Base-by-base conservation (phyloP, 225 moss, liverwort and hornwort species). In the Straminergon stramineum region DNA sequence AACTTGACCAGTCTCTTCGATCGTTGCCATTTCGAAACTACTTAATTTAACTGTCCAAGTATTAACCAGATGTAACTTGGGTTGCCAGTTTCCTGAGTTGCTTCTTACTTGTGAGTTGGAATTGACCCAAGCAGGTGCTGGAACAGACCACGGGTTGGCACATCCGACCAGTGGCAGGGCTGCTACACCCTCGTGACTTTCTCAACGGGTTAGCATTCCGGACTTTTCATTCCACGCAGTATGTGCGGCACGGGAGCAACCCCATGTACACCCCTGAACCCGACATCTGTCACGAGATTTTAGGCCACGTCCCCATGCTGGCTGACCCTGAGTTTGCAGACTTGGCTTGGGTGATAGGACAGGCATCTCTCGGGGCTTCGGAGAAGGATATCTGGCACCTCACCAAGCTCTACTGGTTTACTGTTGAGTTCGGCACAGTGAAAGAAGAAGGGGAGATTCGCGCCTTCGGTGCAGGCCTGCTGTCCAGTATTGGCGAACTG, bases 191-290 rank as follows among this genome's bases (percentile, higher is more conserved):
- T 19, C 91, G 95, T 35, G 94, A 93, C 64, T 95, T 95, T 53
- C 91, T 95, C 74, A 95, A 95, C 80, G 95, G 94, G 11, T 70
- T 95, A 26, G 95, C 95, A 2, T 95, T 95, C 90, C 94, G 92
- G 58, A 95, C 93, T 11, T 94, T 95, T 60, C 95, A 95, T 80
- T 94, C 94, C 10, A 95, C 95, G 15, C 95, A 95, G 86, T 95
- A 95, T 76, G 92, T 95, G 45, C 92, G 95, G 18, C 94, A 95
- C 86, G 91, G 89, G 51, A 93, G 93, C 92, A 93, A 92, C 87
- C 95, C 95, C 28, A 91, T 93, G 90, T 95, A 95, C 86, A 95
- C 95, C 11, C 95, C 95, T 0, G 95, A 95, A 63, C 95, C 95
- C 21, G 95, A 95, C 88, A 90, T 95, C 17, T 95, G 94, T 60